phyloP scores from a whole-genome alignment of 2,329 filamentous ascomycete species.

The Emmonsia crescens region DNA sequence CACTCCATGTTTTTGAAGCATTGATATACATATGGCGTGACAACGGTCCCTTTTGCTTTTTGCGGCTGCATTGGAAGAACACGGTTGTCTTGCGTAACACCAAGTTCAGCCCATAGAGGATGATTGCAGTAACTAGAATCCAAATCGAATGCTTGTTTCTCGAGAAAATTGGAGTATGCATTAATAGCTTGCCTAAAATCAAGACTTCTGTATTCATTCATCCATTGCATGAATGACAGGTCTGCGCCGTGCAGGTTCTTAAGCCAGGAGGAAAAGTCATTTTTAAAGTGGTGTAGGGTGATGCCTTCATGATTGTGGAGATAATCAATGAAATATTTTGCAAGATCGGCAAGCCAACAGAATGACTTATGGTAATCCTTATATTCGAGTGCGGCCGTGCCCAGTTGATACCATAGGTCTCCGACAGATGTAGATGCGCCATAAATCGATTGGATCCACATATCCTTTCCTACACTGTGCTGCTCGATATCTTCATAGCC shows the following conservation, averaged over 20 bases:
- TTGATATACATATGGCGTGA: slow-evolving; percentile 57
- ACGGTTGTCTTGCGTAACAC: slow-evolving; percentile 23
- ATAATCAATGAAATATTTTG: slow-evolving; percentile 63
- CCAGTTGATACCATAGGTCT: slow-evolving; percentile 54
- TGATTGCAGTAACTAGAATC: slow-evolving; percentile 31
- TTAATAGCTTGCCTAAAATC: slow-evolving; percentile 56
- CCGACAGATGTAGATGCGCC: slow-evolving; percentile 15
- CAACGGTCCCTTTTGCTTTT: slow-evolving; percentile 41
- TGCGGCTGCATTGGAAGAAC: slow-evolving; percentile 12
- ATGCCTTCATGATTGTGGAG: slow-evolving; percentile 34
- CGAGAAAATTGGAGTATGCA: slow-evolving; percentile 52
- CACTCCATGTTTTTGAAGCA: slow-evolving; percentile 50
- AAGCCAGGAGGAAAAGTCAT: slow-evolving; percentile 50
- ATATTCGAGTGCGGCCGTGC: slow-evolving; percentile 49
- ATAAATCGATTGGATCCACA: slow-evolving; percentile 53
- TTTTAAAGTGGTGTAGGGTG: slow-evolving; percentile 46
- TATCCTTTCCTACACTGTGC: slow-evolving; percentile 38
- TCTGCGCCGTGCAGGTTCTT: slow-evolving; percentile 33
- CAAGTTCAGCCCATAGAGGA: slow-evolving; percentile 45
- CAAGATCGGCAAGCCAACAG: slow-evolving; percentile 58
- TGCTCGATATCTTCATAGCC: slow-evolving; percentile 48
- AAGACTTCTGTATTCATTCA: slow-evolving; percentile 30
- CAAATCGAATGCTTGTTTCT: slow-evolving; percentile 51
- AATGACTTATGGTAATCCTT: slow-evolving; percentile 51
- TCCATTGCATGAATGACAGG: slow-evolving; percentile 45